phyloP scores from a whole-genome alignment of 108 stramenopile genomes.

The Cyclotella choctawhatcheeana region DNA sequence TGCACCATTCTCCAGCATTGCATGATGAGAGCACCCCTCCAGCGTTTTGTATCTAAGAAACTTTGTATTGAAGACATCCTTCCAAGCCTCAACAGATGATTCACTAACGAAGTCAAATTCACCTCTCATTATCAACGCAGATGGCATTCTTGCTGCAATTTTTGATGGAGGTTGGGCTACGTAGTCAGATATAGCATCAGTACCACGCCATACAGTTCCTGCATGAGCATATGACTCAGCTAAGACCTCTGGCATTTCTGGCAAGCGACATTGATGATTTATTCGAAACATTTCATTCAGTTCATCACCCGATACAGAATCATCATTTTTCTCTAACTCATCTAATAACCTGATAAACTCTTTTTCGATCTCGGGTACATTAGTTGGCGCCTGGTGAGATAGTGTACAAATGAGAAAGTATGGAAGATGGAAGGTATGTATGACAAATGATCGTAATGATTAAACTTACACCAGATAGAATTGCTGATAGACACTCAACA shows the following conservation, averaged over 20 bases:
- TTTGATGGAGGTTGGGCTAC: conserved; percentile 38
- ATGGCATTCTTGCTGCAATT: conserved; percentile 33
- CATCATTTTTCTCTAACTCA: conserved; percentile 25
- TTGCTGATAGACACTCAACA: conserved; percentile 53
- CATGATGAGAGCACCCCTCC: conserved; percentile 65
- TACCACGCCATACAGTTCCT: conserved; percentile 63
- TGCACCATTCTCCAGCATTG: conserved; percentile 52
- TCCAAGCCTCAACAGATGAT: conserved; percentile 57
- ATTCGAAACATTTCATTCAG: conserved; percentile 53
- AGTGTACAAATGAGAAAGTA: too few species aligned
- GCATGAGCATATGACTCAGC: conserved; percentile 63
- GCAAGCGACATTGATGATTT: conserved; percentile 67
- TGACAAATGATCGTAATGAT: too few species aligned
- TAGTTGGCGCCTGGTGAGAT: conserved; percentile 62
- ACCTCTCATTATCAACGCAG: conserved; percentile 43
- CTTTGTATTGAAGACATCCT: conserved; percentile 42
- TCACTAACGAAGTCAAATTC: conserved; percentile 69
- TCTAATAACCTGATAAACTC: conserved; percentile 44
- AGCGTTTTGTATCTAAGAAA: conserved; percentile 38
- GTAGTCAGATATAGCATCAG: conserved; percentile 62
- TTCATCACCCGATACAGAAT: conserved; percentile 24
- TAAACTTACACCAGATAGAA: too few species aligned
- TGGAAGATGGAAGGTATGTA: too few species aligned
- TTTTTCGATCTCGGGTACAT: conserved; percentile 43
- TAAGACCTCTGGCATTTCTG: conserved; percentile 50